Evolutionary conservation across 192 early-diverging fungal species (phyloP).

Genomic region (Coemansia furcata): DNA sequence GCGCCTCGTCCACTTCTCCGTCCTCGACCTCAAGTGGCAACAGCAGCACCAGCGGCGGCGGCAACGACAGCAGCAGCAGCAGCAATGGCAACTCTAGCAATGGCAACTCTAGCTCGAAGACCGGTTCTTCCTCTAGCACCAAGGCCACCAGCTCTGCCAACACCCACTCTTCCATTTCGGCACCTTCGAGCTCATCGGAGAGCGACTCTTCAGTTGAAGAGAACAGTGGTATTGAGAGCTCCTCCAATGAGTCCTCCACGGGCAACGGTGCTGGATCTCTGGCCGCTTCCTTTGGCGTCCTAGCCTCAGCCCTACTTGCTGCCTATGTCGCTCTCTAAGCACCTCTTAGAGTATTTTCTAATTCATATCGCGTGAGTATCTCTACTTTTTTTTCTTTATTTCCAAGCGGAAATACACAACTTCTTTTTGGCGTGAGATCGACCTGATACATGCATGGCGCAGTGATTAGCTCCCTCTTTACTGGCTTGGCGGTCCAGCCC

Average conservation of each 20-base stretch:
- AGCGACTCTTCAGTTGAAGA: conserved; percentile 3
- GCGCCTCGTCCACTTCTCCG: background rate
- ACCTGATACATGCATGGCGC: background rate
- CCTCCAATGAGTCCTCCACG: background rate
- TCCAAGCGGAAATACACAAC: background rate
- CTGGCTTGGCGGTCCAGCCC: background rate
- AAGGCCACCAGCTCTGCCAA: conserved; percentile 10
- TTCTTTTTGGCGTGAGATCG: background rate
- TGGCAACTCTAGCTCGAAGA: conserved; percentile 9
- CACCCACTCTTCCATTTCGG: background rate
- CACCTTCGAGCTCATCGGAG: background rate
- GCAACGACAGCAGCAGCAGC: conserved; percentile 3
- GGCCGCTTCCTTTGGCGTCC: conserved; percentile 24
- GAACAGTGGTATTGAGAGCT: background rate
- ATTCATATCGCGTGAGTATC: background rate
- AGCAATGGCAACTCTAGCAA: conserved; percentile 5
- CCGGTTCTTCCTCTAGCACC: conserved; percentile 6
- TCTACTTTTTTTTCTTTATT: background rate
- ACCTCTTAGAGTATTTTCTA: background rate
- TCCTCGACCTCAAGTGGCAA: background rate
- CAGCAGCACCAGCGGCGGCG: conserved; percentile 8
- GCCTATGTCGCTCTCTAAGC: conserved; percentile 27
- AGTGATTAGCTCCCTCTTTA: background rate
- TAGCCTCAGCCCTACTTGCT: conserved; percentile 32
- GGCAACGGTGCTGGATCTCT: conserved; percentile 23